Conservation (phyloP, 164 flowering plant genomes). For the Tetracentron sinense region DNA sequence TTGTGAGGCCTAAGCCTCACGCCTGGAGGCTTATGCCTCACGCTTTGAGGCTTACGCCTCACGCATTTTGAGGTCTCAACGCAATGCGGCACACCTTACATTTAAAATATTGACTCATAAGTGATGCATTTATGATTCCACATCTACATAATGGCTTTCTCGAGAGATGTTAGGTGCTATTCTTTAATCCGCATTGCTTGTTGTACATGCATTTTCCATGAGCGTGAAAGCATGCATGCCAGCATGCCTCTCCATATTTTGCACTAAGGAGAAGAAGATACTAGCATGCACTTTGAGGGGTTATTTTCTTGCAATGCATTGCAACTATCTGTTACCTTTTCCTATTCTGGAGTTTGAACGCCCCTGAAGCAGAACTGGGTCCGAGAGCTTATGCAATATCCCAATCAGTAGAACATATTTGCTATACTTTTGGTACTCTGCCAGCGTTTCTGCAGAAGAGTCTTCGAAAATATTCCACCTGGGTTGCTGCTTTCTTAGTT, state of each 20-base stretch:
- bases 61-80: too few species aligned
- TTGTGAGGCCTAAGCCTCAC: too few species aligned
- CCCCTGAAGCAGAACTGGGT: slow-evolving; percentile 36
- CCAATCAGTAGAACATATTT: slow-evolving; percentile 32
- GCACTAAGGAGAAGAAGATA: slow-evolving; percentile 30
- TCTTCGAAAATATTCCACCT: slow-evolving; percentile 46
- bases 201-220: slow-evolving; percentile 12
- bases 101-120: neutral
- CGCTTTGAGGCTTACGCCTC: too few species aligned
- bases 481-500: slow-evolving; percentile 54
- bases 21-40: too few species aligned
- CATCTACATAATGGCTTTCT: slow-evolving; percentile 5
- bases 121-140: neutral
- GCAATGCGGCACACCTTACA: too few species aligned
- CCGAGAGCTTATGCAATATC: slow-evolving; percentile 37
- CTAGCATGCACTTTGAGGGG: slow-evolving; percentile 19
- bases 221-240: slow-evolving; percentile 25
- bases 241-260: slow-evolving; percentile 27
- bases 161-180: slow-evolving; percentile 2
- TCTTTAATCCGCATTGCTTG: neutral
- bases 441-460: slow-evolving; percentile 50
- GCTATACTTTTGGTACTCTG: slow-evolving; percentile 40
- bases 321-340: slow-evolving; percentile 22
- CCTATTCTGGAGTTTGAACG: slow-evolving; percentile 30
- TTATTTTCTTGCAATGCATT: slow-evolving; percentile 20